Conservation (phyloP, 2,329 filamentous ascomycete species). For the Aspergillus sp. region DNA sequence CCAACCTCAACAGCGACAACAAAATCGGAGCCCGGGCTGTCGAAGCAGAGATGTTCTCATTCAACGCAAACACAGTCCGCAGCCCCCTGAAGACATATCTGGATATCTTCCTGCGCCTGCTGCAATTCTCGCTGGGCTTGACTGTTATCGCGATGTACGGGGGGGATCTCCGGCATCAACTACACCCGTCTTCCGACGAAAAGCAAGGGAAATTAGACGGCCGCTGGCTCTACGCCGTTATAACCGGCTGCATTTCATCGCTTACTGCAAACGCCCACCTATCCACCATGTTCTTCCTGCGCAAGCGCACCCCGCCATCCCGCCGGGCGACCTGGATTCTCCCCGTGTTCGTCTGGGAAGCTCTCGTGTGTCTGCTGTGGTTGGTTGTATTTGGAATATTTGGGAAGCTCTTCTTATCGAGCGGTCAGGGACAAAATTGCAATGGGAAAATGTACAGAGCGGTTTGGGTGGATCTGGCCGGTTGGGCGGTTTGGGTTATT, state of each 20-base stretch:
- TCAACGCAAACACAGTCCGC: slow-evolving; percentile 9
- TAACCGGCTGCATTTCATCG: slow-evolving; percentile 58
- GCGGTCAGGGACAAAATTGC: slow-evolving; percentile 17
- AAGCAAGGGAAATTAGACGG: slow-evolving; percentile 39
- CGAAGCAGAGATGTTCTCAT: neutral
- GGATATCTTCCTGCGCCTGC: slow-evolving; percentile 52
- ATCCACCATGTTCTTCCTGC: too few species aligned
- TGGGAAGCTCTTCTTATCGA: slow-evolving; percentile 64
- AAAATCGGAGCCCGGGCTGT: slow-evolving; percentile 9
- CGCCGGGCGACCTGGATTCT: slow-evolving; percentile 15
- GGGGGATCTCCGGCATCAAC: slow-evolving; percentile 48
- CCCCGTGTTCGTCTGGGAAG: slow-evolving; percentile 58
- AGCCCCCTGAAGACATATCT: slow-evolving; percentile 15
- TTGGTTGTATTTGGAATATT: slow-evolving; percentile 77
- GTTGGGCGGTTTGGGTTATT: slow-evolving; percentile 42
- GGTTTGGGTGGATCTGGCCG: slow-evolving; percentile 75
- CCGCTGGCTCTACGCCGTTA: slow-evolving; percentile 66
- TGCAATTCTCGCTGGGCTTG: slow-evolving; percentile 68
- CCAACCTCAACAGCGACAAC: slow-evolving; percentile 9
- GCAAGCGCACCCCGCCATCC: slow-evolving; percentile 4
- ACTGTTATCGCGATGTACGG: slow-evolving; percentile 74
- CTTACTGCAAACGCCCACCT: slow-evolving; percentile 59
- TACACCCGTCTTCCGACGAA: slow-evolving; percentile 46
- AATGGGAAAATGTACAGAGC: slow-evolving; percentile 70
- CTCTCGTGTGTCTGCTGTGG: slow-evolving; percentile 68